phyloP scores from a whole-genome alignment of 768 basidiomycete genomes.

The Pisolithus tinctorius region DNA sequence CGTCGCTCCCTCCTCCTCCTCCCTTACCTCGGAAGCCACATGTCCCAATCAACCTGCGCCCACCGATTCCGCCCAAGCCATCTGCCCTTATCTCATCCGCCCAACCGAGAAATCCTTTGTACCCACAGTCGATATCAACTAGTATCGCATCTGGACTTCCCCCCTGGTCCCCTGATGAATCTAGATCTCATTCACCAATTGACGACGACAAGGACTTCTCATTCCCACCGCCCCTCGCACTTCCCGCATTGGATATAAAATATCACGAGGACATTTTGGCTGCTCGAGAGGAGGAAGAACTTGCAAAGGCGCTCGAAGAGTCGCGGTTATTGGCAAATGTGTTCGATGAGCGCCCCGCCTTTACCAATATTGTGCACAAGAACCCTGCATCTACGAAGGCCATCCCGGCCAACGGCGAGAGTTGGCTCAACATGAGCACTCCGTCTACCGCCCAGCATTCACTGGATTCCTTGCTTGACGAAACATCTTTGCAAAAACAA shows the following conservation, averaged over 20 bases:
- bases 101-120: slow-evolving; percentile 24
- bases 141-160: slow-evolving; percentile 7
- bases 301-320: slow-evolving; percentile 55
- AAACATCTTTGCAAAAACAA: slow-evolving; percentile 21
- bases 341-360: slow-evolving; percentile 3
- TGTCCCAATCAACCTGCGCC: slow-evolving; percentile 20
- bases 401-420: slow-evolving; percentile 21
- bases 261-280: slow-evolving; percentile 19
- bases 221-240: slow-evolving; percentile 41
- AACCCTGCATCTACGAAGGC: slow-evolving; percentile 14
- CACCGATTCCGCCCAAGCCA: slow-evolving; percentile 39
- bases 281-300: slow-evolving; percentile 54
- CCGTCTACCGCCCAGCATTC: slow-evolving; percentile 16
- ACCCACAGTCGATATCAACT: slow-evolving; percentile 26
- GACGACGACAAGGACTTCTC: slow-evolving; percentile 42
- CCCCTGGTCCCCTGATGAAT: neutral
- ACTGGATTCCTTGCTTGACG: slow-evolving; percentile 9
- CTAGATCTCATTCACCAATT: slow-evolving; percentile 10
- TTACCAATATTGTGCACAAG: slow-evolving; percentile 5
- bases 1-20: slow-evolving; percentile 25
- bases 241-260: slow-evolving; percentile 34
- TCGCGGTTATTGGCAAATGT: slow-evolving; percentile 30
- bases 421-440: slow-evolving; percentile 26
- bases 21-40: slow-evolving; percentile 22
- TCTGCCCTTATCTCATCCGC: slow-evolving; percentile 7